These are phyloP conservation scores for Paramyrothecium roridum DNA, from an alignment of 2,329 filamentous ascomycete species.

Conservation along the genomic window DNA sequence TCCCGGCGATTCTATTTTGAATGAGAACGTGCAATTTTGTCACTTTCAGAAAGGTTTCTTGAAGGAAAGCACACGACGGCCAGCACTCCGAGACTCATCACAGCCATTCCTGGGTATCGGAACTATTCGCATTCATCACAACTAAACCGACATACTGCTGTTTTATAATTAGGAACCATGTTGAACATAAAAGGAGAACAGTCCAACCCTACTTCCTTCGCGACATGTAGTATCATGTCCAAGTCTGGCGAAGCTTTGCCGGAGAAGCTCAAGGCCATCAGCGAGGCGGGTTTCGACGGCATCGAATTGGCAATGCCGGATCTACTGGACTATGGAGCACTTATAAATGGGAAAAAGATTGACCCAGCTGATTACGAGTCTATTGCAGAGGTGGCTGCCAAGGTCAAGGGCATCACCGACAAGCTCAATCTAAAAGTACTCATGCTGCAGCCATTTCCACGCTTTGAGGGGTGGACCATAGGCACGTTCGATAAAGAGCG, in stretches of 20 bases:
- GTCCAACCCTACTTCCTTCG: slow-evolving; percentile 46
- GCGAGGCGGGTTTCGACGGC: slow-evolving; percentile 61
- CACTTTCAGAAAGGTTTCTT: no score
- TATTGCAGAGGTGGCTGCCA: slow-evolving; percentile 50
- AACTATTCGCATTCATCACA: no score
- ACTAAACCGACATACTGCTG: neutral
- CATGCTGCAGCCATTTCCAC: slow-evolving; percentile 72
- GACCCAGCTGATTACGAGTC: slow-evolving; percentile 56
- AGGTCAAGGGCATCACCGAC: slow-evolving; percentile 53
- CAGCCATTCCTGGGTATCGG: no score
- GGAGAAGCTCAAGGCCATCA: slow-evolving; percentile 59
- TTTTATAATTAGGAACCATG: neutral
- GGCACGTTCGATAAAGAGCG: slow-evolving; percentile 47
- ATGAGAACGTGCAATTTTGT: no score
- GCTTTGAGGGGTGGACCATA: slow-evolving; percentile 72
- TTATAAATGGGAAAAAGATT: slow-evolving; percentile 48
- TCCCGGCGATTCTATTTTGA: no score
- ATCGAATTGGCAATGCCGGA: slow-evolving; percentile 77
- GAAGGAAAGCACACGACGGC: no score
- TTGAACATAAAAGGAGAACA: neutral
- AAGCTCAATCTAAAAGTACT: slow-evolving; percentile 57
- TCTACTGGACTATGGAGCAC: slow-evolving; percentile 57
- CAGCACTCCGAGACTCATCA: no score
- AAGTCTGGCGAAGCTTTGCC: slow-evolving; percentile 47
- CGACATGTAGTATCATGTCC: slow-evolving; percentile 52